phyloP scores from a whole-genome alignment of 2,329 filamentous ascomycete genomes.

The Colletotrichum tofieldiae region DNA sequence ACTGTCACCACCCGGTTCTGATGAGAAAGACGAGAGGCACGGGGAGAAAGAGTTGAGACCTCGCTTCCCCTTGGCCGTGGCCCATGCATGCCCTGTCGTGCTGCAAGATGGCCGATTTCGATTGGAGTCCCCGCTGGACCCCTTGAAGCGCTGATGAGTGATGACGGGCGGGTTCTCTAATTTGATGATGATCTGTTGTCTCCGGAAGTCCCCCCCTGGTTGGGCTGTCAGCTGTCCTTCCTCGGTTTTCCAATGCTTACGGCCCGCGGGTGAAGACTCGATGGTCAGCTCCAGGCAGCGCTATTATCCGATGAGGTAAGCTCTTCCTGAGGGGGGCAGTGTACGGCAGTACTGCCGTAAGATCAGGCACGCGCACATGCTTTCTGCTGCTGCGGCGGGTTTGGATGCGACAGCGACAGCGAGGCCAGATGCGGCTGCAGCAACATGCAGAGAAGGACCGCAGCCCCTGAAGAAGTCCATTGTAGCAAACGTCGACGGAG shows the following conservation, averaged over 20 bases:
- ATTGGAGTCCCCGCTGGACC: slow-evolving; percentile 12
- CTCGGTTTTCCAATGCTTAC: background rate
- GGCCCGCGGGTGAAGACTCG: background rate
- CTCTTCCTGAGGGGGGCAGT: background rate
- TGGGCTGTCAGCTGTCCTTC: slow-evolving; percentile 1
- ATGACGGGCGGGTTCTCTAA: background rate
- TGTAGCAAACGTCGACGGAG: slow-evolving; percentile 3
- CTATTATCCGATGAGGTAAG: background rate
- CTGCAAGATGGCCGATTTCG: slow-evolving; percentile 20
- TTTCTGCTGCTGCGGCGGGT: slow-evolving; percentile 4
- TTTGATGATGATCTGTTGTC: slow-evolving; percentile 4
- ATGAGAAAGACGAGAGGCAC: too few relatives aligned
- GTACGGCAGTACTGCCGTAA: background rate
- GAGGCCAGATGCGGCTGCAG: background rate
- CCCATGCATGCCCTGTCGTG: slow-evolving; percentile 14
- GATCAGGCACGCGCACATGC: background rate
- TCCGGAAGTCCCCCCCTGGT: background rate
- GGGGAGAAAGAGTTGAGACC: background rate
- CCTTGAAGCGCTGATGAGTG: slow-evolving; percentile 10
- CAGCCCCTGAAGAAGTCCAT: slow-evolving; percentile 8
- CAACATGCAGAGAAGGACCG: background rate
- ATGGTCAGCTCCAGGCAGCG: background rate
- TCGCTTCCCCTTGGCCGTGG: slow-evolving; percentile 3
- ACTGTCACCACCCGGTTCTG: background rate
- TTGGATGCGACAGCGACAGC: background rate